A percentile compares a stretch with the other conserved stretches of the same genome.
These are phyloP conservation scores for Calonectria honghensis DNA, from an alignment of 2,329 filamentous ascomycete species.

Conservation along the genomic window DNA sequence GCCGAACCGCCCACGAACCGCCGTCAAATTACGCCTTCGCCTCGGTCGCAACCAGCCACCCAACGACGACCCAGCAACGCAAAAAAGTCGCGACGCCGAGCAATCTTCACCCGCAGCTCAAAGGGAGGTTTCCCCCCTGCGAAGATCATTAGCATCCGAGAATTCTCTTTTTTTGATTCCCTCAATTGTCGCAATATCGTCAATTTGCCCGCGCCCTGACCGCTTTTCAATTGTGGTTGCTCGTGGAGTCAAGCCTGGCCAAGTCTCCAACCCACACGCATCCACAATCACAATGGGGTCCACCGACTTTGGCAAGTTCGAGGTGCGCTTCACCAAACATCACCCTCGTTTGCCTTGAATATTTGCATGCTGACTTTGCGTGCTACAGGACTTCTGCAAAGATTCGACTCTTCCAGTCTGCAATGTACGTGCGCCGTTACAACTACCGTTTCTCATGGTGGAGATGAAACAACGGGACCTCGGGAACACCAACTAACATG, in stretches of 20 bases:
- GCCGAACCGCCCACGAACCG: constrained; percentile 12
- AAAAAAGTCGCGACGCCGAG: constrained; percentile 7
- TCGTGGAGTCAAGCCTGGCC: constrained; percentile 51
- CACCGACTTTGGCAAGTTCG: constrained; percentile 77
- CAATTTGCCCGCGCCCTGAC: constrained; percentile 36
- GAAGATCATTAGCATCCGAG: constrained; percentile 1
- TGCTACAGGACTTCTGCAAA: constrained; percentile 83
- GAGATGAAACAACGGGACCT: constrained; percentile 45
- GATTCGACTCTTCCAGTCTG: constrained; percentile 89
- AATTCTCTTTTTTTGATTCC: neutral
- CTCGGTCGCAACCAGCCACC: constrained; percentile 39
- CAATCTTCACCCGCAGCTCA: constrained; percentile 13
- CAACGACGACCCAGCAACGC: constrained; percentile 39
- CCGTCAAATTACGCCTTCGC: constrained; percentile 39
- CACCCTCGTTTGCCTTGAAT: constrained; percentile 25
- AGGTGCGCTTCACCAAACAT: constrained; percentile 63
- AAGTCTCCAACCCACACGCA: constrained; percentile 53
- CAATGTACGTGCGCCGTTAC: constrained; percentile 78
- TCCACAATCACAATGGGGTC: constrained; percentile 71
- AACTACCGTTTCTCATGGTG: constrained; percentile 38
- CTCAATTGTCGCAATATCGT: constrained; percentile 37
- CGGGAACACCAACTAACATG: constrained; percentile 47
- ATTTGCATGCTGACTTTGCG: constrained; percentile 51
- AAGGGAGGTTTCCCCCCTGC: constrained; percentile 33
- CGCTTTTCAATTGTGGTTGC: constrained; percentile 53